Conservation (phyloP, 257 asterid genomes). For the Przewalskia tangutica region DNA sequence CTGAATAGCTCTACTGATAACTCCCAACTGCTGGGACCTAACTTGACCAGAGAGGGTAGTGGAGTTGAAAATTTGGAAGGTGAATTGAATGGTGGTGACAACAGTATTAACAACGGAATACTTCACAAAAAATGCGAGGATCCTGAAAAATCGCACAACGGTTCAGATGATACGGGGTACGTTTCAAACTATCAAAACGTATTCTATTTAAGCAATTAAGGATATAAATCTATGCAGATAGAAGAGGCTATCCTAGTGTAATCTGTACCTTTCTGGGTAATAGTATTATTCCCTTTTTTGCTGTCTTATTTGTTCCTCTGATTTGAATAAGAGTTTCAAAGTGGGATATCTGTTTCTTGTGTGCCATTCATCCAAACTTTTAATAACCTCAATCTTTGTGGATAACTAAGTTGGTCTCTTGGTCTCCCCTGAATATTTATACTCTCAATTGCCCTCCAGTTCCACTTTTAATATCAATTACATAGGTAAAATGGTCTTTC, state of each 20-base stretch:
- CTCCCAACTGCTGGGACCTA: slow-evolving; percentile 16
- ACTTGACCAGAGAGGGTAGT: slow-evolving; percentile 16
- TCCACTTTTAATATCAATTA: neutral
- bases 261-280: neutral
- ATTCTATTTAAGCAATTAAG: neutral
- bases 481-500: neutral
- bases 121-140: neutral
- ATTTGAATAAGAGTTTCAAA: neutral
- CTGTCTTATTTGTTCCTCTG: neutral
- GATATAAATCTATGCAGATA: neutral
- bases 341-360: neutral
- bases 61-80: slow-evolving; percentile 20
- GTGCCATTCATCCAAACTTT: neutral
- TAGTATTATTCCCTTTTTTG: neutral
- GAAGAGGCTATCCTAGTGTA: neutral
- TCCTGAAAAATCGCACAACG: neutral
- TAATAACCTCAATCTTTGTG: neutral
- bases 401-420: neutral
- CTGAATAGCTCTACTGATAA: slow-evolving; percentile 17
- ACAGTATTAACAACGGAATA: neutral
- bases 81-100: slow-evolving; percentile 16
- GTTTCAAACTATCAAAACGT: neutral
- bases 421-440: neutral
- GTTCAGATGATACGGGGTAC: neutral
- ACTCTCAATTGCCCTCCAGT: neutral